Percentiles rank a stretch among this genome's conserved stretches.
Conservation (phyloP, 2,329 filamentous ascomycete species). For the Colletotrichum falcatum region DNA sequence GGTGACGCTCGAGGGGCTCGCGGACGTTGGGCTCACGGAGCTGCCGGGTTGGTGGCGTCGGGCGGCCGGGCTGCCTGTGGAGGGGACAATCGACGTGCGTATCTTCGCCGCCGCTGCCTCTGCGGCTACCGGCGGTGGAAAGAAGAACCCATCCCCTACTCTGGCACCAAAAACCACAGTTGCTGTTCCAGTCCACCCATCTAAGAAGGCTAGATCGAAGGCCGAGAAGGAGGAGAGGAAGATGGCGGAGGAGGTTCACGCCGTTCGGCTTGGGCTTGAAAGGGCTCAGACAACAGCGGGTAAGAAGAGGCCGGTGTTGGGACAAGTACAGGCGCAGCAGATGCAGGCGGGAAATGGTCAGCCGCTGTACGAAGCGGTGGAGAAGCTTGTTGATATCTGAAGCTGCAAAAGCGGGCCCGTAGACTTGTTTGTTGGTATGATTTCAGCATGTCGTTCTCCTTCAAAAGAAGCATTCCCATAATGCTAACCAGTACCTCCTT, state of each 20-base stretch:
- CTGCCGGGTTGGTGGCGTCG: conserved; percentile 58
- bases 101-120: conserved; percentile 25
- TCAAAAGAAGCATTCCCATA: background rate
- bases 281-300: conserved; percentile 9
- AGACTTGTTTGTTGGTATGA: no score
- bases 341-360: background rate
- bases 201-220: conserved; percentile 22
- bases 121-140: background rate
- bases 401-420: background rate
- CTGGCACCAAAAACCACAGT: background rate
- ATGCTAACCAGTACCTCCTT: background rate
- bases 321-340: background rate
- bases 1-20: conserved; percentile 53
- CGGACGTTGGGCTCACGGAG: conserved; percentile 55
- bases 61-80: conserved; percentile 26
- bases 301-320: conserved; percentile 2
- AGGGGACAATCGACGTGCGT: conserved; percentile 33
- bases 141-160: conserved; percentile 16
- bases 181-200: background rate
- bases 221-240: conserved; percentile 17
- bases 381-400: conserved; percentile 37
- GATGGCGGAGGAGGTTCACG: conserved; percentile 28
- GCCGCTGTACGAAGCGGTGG: conserved; percentile 1
- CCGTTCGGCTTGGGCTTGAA: conserved; percentile 19
- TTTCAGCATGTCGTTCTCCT: background rate